Conservation (phyloP, 2,329 filamentous ascomycete species). For the Alternaria ethzedia region DNA sequence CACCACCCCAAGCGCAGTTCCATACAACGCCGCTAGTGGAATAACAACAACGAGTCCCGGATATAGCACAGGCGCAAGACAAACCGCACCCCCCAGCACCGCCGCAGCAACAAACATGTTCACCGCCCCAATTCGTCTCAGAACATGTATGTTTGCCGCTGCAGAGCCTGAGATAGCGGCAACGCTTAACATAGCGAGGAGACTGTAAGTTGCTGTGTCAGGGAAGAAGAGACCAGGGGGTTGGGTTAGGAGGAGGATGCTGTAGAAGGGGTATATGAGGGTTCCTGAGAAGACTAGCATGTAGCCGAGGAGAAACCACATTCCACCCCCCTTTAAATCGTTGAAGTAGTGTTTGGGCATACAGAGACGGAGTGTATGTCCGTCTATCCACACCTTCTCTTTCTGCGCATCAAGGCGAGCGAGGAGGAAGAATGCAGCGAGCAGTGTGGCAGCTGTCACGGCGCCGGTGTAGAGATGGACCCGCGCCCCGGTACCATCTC, state of each 20-base stretch:
- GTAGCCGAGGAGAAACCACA: not conserved
- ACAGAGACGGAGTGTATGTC: not conserved
- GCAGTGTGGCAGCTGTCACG: slow-evolving; percentile 10
- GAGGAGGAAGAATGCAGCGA: slow-evolving; percentile 12
- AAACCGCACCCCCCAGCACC: not conserved
- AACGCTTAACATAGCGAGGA: slow-evolving; percentile 6
- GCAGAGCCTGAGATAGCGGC: slow-evolving; percentile 11
- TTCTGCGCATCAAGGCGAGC: not conserved
- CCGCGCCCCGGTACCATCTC: not conserved
- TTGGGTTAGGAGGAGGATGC: not conserved
- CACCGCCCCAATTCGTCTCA: slow-evolving; percentile 2
- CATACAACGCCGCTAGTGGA: slow-evolving; percentile 3
- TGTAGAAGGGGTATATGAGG: not conserved
- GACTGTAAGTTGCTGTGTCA: not conserved
- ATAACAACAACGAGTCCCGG: not conserved
- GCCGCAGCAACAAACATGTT: slow-evolving; percentile 5
- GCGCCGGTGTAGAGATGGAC: not conserved
- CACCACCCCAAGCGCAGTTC: slow-evolving; percentile 11
- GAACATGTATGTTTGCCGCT: not conserved
- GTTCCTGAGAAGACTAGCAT: not conserved
- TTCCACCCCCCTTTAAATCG: not conserved
- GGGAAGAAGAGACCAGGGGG: not conserved
- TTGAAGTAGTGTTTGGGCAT: not conserved
- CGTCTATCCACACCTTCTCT: not conserved
- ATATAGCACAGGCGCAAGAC: not conserved